Evolutionary conservation across 345 rosid genomes (phyloP).

Genomic region (Physaria fendleri): DNA sequence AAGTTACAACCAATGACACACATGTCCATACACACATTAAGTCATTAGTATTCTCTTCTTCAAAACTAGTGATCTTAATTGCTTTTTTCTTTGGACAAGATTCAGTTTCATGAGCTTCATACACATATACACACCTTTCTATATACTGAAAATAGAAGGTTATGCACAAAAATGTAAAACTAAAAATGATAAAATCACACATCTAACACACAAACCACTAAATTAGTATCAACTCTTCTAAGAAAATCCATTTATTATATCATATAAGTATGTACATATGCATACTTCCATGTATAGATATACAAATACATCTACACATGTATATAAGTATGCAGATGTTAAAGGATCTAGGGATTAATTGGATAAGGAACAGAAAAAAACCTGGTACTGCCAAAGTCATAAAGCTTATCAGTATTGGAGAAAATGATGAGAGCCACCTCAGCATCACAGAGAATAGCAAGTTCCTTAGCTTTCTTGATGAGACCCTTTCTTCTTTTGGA

Average conservation of each 20-base stretch:
- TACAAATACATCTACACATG: background rate
- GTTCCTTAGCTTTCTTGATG: too few species aligned
- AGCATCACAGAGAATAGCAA: too few species aligned
- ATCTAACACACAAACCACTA: background rate
- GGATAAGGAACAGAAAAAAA: too few species aligned
- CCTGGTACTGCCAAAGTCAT: too few species aligned
- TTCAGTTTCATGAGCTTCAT: background rate
- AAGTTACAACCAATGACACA: background rate
- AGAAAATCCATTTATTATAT: slow-evolving; percentile 1
- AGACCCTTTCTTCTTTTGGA: too few species aligned
- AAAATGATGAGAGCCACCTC: too few species aligned
- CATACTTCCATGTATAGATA: background rate
- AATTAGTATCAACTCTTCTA: background rate
- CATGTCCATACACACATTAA: background rate
- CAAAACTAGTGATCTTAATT: background rate
- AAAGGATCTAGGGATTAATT: too few species aligned
- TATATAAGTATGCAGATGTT: too few species aligned
- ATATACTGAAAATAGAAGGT: background rate
- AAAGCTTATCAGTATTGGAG: too few species aligned
- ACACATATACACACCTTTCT: background rate
- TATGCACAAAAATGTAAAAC: background rate
- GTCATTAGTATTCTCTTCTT: background rate
- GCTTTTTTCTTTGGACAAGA: background rate
- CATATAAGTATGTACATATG: background rate
- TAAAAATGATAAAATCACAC: background rate